Conservation (phyloP, 306 rosid genomes). For the Prunus salicina region DNA sequence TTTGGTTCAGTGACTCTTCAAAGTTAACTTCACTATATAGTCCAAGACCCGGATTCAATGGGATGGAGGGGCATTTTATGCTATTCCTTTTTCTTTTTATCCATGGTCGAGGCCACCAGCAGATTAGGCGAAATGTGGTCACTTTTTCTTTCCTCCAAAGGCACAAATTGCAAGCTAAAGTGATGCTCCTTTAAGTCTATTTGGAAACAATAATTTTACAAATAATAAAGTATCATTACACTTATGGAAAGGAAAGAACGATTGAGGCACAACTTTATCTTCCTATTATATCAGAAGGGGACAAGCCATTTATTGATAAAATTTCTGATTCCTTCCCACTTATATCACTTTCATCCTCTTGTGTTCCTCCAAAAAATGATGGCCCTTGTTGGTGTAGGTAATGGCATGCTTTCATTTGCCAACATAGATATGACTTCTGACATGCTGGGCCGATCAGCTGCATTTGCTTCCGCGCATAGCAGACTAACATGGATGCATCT, state of each 20-base stretch:
- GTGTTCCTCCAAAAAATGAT: neutral
- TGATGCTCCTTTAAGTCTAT: too few species aligned
- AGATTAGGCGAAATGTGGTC: conserved; percentile 61
- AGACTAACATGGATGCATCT: conserved; percentile 14
- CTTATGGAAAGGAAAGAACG: too few species aligned
- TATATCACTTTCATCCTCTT: neutral
- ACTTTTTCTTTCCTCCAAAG: neutral
- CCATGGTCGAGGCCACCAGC: conserved; percentile 60
- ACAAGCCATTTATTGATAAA: neutral
- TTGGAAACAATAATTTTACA: too few species aligned
- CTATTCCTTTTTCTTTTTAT: conserved; percentile 46
- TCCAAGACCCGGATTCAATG: conserved; percentile 35
- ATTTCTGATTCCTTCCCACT: neutral
- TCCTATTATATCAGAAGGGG: neutral
- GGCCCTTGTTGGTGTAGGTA: neutral
- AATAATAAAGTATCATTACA: too few species aligned
- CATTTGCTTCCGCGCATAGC: conserved; percentile 5
- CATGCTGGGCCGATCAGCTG: neutral
- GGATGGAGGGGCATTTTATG: conserved; percentile 57
- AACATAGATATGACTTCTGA: neutral
- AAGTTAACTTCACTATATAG: conserved; percentile 6
- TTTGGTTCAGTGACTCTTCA: conserved; percentile 5
- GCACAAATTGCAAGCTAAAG: too few species aligned
- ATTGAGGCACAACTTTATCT: neutral
- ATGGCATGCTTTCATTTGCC: neutral